These are phyloP conservation scores for Heritiera fomes DNA, from an alignment of 345 rosid genomes.

Conservation along the genomic window DNA sequence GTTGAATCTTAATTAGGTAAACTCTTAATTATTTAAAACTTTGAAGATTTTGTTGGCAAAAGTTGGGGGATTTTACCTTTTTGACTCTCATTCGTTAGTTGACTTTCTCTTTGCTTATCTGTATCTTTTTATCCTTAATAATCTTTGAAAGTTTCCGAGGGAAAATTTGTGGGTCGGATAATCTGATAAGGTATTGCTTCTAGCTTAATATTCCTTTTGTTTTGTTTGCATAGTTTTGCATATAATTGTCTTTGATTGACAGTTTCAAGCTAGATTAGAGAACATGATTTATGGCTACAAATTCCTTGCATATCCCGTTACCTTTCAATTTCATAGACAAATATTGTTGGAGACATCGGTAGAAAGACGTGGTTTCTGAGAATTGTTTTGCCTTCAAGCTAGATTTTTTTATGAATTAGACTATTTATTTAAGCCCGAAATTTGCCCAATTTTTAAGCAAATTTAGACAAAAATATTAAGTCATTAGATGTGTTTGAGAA, in stretches of 20 bases:
- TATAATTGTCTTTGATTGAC: not conserved
- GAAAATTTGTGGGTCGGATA: not conserved
- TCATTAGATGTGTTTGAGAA: too few species aligned
- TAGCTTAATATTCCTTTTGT: not conserved
- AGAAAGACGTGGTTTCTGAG: not conserved
- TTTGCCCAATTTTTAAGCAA: too few species aligned
- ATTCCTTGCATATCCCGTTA: not conserved
- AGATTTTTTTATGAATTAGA: too few species aligned
- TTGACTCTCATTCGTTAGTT: not conserved
- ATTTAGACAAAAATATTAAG: too few species aligned
- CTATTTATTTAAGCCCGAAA: too few species aligned
- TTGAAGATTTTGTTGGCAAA: not conserved
- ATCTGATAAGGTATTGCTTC: not conserved
- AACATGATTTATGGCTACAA: not conserved
- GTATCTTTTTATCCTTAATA: not conserved
- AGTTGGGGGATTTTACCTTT: not conserved
- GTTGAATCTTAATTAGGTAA: constrained; percentile 1
- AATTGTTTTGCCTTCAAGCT: too few species aligned
- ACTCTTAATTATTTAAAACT: not conserved
- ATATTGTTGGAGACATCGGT: not conserved
- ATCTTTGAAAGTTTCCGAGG: not conserved
- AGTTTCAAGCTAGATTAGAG: not conserved
- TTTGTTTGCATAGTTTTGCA: not conserved
- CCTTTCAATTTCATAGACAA: too few species aligned
- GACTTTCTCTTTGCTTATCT: not conserved